phyloP scores from a whole-genome alignment of 495 filamentous ascomycete genomes.

The Corynascus novoguineensis region DNA sequence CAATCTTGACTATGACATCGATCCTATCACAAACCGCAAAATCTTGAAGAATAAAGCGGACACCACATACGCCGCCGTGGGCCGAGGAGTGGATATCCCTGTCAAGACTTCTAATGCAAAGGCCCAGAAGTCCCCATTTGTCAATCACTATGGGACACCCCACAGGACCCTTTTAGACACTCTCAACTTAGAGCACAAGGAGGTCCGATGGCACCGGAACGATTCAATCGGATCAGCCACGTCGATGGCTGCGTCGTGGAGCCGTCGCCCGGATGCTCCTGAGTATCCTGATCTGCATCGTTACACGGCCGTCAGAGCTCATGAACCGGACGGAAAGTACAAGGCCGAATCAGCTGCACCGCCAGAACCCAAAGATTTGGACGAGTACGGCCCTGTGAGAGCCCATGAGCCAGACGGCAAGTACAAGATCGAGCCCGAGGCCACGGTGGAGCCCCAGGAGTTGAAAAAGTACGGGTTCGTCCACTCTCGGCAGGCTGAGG shows the following conservation, averaged over 20 bases:
- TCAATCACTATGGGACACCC: conserved; percentile 12
- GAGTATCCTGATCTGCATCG: conserved; percentile 27
- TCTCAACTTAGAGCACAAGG: conserved; percentile 11
- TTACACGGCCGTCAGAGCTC: conserved; percentile 19
- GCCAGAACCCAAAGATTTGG: conserved; percentile 5
- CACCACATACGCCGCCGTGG: not conserved
- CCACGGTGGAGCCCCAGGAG: not conserved
- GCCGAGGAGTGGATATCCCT: conserved; percentile 26
- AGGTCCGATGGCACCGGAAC: conserved; percentile 24
- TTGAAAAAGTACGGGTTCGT: conserved; percentile 14
- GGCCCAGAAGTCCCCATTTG: not conserved
- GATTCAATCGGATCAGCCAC: conserved; percentile 13
- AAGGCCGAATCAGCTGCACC: not conserved
- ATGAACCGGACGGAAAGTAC: conserved; percentile 29
- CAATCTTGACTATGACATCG: conserved; percentile 44
- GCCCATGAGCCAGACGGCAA: conserved; percentile 5
- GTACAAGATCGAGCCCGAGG: conserved; percentile 9
- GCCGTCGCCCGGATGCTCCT: not conserved
- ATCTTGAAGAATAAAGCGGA: conserved; percentile 28
- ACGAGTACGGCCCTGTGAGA: conserved; percentile 2
- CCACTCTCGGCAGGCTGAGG: too few species aligned
- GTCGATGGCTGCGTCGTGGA: not conserved
- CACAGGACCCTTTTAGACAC: conserved; percentile 10
- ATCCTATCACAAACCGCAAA: conserved; percentile 60
- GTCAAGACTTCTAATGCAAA: conserved; percentile 28